Evolutionary conservation across 2,329 filamentous ascomycete genomes (phyloP).

Genomic region (Botrytis paeoniae): DNA sequence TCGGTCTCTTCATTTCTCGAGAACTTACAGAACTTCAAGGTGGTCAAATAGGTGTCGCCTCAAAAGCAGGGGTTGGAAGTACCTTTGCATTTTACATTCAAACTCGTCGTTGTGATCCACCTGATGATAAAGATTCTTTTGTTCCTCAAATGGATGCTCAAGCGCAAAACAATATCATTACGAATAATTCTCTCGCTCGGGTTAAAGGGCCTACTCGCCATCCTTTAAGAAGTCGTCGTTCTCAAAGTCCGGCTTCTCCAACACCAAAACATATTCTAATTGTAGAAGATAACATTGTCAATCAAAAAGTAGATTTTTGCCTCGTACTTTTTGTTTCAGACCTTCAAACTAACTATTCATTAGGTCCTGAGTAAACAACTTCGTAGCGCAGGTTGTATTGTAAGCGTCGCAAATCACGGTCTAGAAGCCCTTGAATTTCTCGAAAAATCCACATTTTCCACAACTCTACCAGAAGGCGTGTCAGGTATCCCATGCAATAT

Average conservation of each 20-base stretch:
- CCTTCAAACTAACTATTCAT: constrained; percentile 13
- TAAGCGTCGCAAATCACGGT: constrained; percentile 55
- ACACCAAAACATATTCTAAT: constrained; percentile 45
- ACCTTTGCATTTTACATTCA: constrained; percentile 73
- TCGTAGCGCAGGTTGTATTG: constrained; percentile 42
- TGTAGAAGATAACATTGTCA: constrained; percentile 61
- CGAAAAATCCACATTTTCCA: constrained; percentile 25
- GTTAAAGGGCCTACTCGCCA: constrained; percentile 6
- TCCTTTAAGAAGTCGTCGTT: neutral
- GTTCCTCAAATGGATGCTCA: constrained; percentile 9
- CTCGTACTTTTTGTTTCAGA: neutral
- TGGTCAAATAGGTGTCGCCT: constrained; percentile 73
- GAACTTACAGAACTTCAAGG: constrained; percentile 78
- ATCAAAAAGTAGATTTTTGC: constrained; percentile 31
- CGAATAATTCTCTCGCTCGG: constrained; percentile 11
- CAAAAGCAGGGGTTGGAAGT: constrained; percentile 65
- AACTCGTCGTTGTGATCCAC: constrained; percentile 22
- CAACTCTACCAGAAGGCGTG: constrained; percentile 24
- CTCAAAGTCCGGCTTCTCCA: constrained; percentile 4
- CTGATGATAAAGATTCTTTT: neutral
- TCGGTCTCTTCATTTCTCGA: constrained; percentile 76
- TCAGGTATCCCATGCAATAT: constrained; percentile 49
- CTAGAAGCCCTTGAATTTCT: constrained; percentile 50
- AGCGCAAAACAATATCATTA: constrained; percentile 7
- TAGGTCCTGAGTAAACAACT: constrained; percentile 53